Evolutionary conservation across 371 early-diverging fungal species (phyloP).

Genomic region (Lichtheimia ramosa): DNA sequence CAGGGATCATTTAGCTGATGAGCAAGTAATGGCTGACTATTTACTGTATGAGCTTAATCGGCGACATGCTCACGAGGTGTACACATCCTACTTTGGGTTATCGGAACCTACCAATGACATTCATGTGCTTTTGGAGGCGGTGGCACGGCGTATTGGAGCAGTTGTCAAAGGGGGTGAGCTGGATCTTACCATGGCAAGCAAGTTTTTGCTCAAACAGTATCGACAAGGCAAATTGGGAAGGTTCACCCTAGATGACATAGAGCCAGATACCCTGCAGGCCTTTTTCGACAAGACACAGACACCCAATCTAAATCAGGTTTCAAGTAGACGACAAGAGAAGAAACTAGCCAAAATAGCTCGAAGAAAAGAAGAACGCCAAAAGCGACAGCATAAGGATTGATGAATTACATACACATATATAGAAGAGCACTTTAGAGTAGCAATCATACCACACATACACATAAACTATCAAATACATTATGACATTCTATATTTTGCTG

Average conservation of each 20-base stretch:
- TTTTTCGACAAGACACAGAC: slow-evolving; percentile 46
- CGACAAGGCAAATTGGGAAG: slow-evolving; percentile 72
- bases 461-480: too few species aligned
- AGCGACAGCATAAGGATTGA: neutral
- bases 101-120: slow-evolving; percentile 71
- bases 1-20: slow-evolving; percentile 82
- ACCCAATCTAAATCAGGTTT: slow-evolving; percentile 13
- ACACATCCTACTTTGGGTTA: slow-evolving; percentile 31
- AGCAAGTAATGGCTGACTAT: slow-evolving; percentile 84
- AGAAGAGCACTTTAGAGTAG: too few species aligned
- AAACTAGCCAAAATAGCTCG: slow-evolving; percentile 36
- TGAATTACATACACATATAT: too few species aligned
- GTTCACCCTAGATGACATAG: slow-evolving; percentile 73
- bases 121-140: slow-evolving; percentile 52
- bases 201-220: slow-evolving; percentile 73
- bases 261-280: slow-evolving; percentile 43
- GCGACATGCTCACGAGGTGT: slow-evolving; percentile 30
- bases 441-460: too few species aligned
- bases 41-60: slow-evolving; percentile 82
- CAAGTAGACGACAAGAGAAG: neutral
- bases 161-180: slow-evolving; percentile 72
- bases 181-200: slow-evolving; percentile 65
- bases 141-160: slow-evolving; percentile 78
- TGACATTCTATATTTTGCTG: too few species aligned
- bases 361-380: slow-evolving; percentile 57